Evolutionary conservation across 192 early-diverging fungal species (phyloP).

Genomic region (Coemansia sp.): DNA sequence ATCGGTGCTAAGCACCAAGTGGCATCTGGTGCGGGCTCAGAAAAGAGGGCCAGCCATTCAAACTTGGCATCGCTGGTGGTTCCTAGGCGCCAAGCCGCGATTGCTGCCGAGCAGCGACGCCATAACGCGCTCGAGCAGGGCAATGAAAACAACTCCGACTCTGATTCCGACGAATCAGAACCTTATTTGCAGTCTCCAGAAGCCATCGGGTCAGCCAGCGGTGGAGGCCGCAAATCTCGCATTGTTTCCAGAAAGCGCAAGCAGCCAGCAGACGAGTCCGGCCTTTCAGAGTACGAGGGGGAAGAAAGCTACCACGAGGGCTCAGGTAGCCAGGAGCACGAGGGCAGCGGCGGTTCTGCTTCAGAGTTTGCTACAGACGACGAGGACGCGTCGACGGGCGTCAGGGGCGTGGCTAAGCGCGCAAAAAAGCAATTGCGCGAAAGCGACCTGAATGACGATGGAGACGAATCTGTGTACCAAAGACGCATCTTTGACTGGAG

Average conservation of each 20-base stretch:
- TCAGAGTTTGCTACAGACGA: not conserved
- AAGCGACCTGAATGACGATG: conserved; percentile 56
- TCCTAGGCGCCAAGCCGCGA: conserved; percentile 18
- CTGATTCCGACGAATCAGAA: conserved; percentile 8
- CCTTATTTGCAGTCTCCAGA: not conserved
- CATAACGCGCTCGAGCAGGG: not conserved
- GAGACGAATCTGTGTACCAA: conserved; percentile 56
- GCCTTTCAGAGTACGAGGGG: conserved; percentile 36
- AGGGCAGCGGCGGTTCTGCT: conserved; percentile 18
- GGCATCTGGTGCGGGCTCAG: not conserved
- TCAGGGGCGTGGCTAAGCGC: not conserved
- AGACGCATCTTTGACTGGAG: conserved; percentile 54
- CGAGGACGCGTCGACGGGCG: not conserved
- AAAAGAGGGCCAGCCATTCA: not conserved
- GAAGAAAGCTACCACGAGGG: conserved; percentile 56
- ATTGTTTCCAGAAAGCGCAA: conserved; percentile 20
- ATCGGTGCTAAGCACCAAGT: not conserved
- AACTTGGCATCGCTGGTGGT: conserved; percentile 12
- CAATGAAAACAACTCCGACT: not conserved
- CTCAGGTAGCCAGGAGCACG: conserved; percentile 12
- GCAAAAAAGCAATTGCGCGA: not conserved
- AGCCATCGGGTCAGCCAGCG: conserved; percentile 5
- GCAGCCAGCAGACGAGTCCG: conserved; percentile 55
- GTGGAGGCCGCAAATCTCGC: not conserved
- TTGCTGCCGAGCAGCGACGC: conserved; percentile 9